Evolutionary conservation across 495 filamentous ascomycete genomes (phyloP).

Genomic region (Oleoguttula mirabilis): DNA sequence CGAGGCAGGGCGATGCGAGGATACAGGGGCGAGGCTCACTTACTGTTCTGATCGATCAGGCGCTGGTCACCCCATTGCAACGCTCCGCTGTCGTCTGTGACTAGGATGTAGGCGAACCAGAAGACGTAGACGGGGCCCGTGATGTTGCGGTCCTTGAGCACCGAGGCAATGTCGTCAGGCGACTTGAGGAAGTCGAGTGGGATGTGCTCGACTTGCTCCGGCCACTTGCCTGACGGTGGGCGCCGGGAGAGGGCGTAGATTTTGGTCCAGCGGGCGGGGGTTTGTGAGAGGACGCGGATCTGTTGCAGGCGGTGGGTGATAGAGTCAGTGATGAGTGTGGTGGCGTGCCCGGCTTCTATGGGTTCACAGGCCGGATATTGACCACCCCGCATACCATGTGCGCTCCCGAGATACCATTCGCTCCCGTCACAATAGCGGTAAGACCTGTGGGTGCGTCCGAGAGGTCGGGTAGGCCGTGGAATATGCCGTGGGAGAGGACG

Average conservation of each 20-base stretch:
- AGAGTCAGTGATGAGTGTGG: too few species aligned
- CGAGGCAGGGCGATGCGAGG: background rate
- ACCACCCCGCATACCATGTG: too few species aligned
- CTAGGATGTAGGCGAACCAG: constrained; percentile 43
- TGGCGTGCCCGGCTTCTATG: too few species aligned
- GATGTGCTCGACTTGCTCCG: constrained; percentile 34
- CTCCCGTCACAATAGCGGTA: constrained; percentile 41
- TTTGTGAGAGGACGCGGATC: constrained; percentile 29
- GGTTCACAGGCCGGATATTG: too few species aligned
- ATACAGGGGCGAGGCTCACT: background rate
- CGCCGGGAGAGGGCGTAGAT: constrained; percentile 39
- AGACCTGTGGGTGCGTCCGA: constrained; percentile 27
- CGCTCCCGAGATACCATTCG: constrained; percentile 41
- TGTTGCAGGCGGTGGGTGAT: too few species aligned
- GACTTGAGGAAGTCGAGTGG: constrained; percentile 34
- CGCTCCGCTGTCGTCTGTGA: constrained; percentile 12
- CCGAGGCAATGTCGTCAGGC: constrained; percentile 29
- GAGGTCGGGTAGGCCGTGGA: constrained; percentile 38
- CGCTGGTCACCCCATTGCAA: constrained; percentile 8
- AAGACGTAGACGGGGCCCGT: constrained; percentile 40
- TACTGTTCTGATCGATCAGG: constrained; percentile 25
- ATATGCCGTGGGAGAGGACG: constrained; percentile 32
- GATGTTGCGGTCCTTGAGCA: constrained; percentile 27
- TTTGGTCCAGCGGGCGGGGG: constrained; percentile 37
- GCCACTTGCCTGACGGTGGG: constrained; percentile 28